Conservation (phyloP, 2,329 filamentous ascomycete genomes). For the Fusarium continuum region DNA sequence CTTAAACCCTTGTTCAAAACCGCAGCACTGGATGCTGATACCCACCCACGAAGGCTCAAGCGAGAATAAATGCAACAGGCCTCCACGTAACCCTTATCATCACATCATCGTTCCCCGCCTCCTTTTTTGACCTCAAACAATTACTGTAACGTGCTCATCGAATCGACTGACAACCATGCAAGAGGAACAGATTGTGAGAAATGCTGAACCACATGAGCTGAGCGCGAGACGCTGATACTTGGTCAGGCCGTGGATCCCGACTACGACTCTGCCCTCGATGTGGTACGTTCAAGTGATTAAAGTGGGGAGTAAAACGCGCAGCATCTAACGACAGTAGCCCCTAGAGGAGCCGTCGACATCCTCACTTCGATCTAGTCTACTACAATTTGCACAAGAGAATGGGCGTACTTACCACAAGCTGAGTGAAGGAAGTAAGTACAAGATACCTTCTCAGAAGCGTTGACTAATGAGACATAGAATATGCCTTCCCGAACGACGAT, state of each 20-base stretch:
- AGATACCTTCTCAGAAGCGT: rapidly evolving
- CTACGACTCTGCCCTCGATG: conserved; percentile 17
- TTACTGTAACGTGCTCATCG: background rate
- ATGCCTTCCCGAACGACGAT: conserved; percentile 30
- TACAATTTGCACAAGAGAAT: conserved; percentile 22
- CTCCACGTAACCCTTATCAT: background rate
- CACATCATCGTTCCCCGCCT: background rate
- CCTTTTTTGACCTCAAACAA: background rate
- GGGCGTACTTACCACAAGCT: conserved; percentile 24
- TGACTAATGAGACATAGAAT: background rate
- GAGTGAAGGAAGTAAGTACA: conserved; percentile 21
- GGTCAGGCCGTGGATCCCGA: conserved; percentile 6
- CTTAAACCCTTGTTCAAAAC: background rate
- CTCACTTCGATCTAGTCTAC: conserved; percentile 17
- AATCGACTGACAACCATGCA: background rate
- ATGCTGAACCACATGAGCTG: too few relatives aligned
- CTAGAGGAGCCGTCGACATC: conserved; percentile 18
- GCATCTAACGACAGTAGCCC: background rate
- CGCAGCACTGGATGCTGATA: background rate
- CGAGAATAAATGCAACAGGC: background rate
- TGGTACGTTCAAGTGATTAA: conserved; percentile 8
- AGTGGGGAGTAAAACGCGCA: too few relatives aligned
- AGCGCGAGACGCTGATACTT: too few relatives aligned
- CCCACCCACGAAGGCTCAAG: background rate
- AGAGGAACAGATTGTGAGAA: conserved; percentile 8